Conservation (phyloP, 805 yeast species). For the Saccharomyces paradoxus region DNA sequence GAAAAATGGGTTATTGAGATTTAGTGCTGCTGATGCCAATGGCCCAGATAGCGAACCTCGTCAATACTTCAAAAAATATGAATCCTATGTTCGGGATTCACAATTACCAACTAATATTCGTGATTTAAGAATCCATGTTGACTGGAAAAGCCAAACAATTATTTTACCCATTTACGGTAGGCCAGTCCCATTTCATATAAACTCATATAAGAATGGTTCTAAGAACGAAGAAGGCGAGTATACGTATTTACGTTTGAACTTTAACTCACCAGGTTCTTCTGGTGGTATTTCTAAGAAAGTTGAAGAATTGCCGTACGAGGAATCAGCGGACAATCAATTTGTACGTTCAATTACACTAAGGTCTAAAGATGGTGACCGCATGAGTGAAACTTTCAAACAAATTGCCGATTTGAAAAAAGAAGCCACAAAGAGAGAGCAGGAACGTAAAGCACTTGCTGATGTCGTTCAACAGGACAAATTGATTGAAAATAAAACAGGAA, state of each 20-base stretch:
- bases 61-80: constrained; percentile 78
- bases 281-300: constrained; percentile 61
- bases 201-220: constrained; percentile 87
- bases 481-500: constrained; percentile 70
- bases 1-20: constrained; percentile 77
- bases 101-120: constrained; percentile 80
- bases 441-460: constrained; percentile 85
- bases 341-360: constrained; percentile 80
- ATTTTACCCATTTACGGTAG: constrained; percentile 88
- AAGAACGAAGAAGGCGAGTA: constrained; percentile 94
- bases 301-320: constrained; percentile 86
- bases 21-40: constrained; percentile 68
- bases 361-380: constrained; percentile 83
- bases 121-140: constrained; percentile 82
- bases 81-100: constrained; percentile 86
- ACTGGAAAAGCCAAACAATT: constrained; percentile 78
- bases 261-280: constrained; percentile 83
- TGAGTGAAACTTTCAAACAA: constrained; percentile 81
- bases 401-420: constrained; percentile 90
- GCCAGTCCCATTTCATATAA: constrained; percentile 96
- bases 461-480: constrained; percentile 87
- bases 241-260: constrained; percentile 81
- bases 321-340: constrained; percentile 76
- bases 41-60: constrained; percentile 40
- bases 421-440: constrained; percentile 82